These are phyloP conservation scores for Babesia ovata DNA, from an alignment of 169 alveolate genomes.

Conservation along the genomic window DNA sequence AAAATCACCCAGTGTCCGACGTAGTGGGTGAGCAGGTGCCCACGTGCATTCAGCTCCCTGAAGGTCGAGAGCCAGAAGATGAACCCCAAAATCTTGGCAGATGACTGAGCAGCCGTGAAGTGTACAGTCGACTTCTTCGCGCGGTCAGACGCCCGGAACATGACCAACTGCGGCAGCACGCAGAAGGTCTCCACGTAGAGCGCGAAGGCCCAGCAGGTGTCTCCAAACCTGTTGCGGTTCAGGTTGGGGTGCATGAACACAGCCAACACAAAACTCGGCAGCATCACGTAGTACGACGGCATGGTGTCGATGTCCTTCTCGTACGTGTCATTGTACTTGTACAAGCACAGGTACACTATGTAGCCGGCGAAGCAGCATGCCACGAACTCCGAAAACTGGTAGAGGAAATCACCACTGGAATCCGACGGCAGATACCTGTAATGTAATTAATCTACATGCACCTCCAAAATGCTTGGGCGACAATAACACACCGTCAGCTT, in stretches of 20 bases:
- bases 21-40: constrained; percentile 81
- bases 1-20: constrained; percentile 88
- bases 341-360: constrained; percentile 83
- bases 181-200: constrained; percentile 89
- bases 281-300: constrained; percentile 76
- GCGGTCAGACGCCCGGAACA: constrained; percentile 88
- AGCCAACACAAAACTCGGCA: constrained; percentile 86
- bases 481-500: background rate
- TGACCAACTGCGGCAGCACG: constrained; percentile 88
- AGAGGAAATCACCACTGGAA: constrained; percentile 92
- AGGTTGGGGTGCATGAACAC: constrained; percentile 89
- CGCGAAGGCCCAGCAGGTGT: constrained; percentile 91
- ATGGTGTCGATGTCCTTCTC: constrained; percentile 82
- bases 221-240: constrained; percentile 74
- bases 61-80: constrained; percentile 90
- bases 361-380: constrained; percentile 81
- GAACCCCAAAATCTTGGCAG: constrained; percentile 85
- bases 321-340: constrained; percentile 81
- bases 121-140: constrained; percentile 90
- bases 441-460: too few relatives aligned
- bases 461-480: background rate
- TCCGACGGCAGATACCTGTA: constrained; percentile 89
- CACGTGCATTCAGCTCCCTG: constrained; percentile 83
- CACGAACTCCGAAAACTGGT: constrained; percentile 87
- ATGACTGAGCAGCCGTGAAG: constrained; percentile 92